Evolutionary conservation across 805 yeast genomes (phyloP), one percentile per base, ranked within the genome.

Genomic region (Ogataea trehaloabstinens): DNA sequence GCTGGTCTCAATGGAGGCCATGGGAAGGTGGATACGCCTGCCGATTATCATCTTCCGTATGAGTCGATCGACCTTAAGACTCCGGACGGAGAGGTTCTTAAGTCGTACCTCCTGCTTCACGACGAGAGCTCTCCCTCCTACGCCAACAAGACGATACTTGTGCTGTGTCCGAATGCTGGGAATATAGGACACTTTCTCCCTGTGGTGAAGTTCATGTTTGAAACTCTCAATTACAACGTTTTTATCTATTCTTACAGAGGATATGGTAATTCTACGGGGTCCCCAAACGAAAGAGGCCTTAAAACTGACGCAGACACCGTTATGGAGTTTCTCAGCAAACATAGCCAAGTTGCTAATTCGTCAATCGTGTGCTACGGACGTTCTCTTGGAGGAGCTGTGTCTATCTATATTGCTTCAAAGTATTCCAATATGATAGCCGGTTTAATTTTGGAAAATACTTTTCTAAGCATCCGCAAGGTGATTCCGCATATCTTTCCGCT

Each of bases 371-470:
- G 89, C 7, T 89, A 89, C 56, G 98, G 98, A 2, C 71, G 97
- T 35, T 86, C 96, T 7, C 66, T 91, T 10, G 99, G 99, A 24
- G 98, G 98, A 3, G 99, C 98, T 0, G 96, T 86, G 24, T 88
- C 95, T 6, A 75, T 89, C 15, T 85, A 88, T 62, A 74, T 88
- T 37, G 89, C 93, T 0, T 70, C 87, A 2, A 71, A 70, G 17
- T 74, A 71, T 51, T 67, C 79, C 2, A 51, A 61, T 1, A 42
- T 68, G 21, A 66, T 87, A 11, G 70, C 71, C 38, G 96, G 83
- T 2, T 50, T 90, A 7, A 73, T 93, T 2, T 60, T 91, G 24
- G 99, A 91, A 54, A 91, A 91, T 60, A 88, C 98, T 1, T 91
- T 91, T 46, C 63, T 87, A 36, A 77, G 82, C 37, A 75, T 91